phyloP scores from a whole-genome alignment of 768 basidiomycete species.

The Kwoniella europaea region DNA sequence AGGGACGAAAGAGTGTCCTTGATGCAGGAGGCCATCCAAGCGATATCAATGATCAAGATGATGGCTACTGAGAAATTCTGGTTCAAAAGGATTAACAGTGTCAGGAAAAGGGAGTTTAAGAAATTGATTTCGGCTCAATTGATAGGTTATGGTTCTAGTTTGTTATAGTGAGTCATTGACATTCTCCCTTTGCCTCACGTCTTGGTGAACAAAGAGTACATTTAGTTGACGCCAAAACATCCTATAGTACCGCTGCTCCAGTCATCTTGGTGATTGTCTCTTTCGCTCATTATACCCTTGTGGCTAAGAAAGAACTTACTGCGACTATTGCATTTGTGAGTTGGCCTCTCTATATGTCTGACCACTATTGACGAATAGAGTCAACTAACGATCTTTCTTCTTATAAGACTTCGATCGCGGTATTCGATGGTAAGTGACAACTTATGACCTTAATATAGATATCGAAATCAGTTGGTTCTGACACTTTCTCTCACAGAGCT shows the following conservation, averaged over 20 bases:
- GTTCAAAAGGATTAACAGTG: slow-evolving; percentile 38
- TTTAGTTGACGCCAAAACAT: background rate
- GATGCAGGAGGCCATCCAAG: slow-evolving; percentile 49
- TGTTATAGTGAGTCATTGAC: slow-evolving; percentile 37
- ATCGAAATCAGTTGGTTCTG: no score
- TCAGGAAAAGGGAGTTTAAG: slow-evolving; percentile 33
- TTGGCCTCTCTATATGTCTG: background rate
- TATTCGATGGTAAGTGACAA: slow-evolving; percentile 37
- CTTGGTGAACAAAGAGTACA: background rate
- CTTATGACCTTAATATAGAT: background rate
- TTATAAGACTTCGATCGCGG: slow-evolving; percentile 36
- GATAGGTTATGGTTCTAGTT: slow-evolving; percentile 25
- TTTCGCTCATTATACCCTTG: slow-evolving; percentile 51
- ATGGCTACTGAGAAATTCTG: slow-evolving; percentile 49
- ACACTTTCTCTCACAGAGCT: slow-evolving; percentile 20
- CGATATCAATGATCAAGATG: slow-evolving; percentile 52
- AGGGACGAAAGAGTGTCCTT: slow-evolving; percentile 38
- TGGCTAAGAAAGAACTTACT: slow-evolving; percentile 36
- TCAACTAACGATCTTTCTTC: no score
- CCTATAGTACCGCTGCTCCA: slow-evolving; percentile 30
- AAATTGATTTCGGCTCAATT: slow-evolving; percentile 30
- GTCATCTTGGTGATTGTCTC: slow-evolving; percentile 39
- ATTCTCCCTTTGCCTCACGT: no score
- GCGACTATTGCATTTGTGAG: slow-evolving; percentile 49
- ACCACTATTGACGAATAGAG: background rate